Conservation (phyloP, 495 filamentous ascomycete genomes). For the Penicillium herquei region DNA sequence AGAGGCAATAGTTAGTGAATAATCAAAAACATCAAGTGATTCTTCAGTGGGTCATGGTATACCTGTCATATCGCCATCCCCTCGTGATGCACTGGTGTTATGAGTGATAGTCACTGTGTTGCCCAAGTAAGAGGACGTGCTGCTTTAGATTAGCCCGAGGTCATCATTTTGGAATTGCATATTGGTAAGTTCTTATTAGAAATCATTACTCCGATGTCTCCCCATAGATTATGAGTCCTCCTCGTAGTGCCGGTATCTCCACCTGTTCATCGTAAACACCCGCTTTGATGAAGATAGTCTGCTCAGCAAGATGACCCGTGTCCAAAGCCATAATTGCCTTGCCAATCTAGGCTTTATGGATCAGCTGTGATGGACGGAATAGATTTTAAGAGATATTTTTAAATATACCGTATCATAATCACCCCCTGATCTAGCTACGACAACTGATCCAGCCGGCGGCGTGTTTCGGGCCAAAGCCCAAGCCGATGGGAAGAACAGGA, state of each 20-base stretch:
- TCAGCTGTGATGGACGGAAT: too few relatives aligned
- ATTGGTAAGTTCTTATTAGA: too few relatives aligned
- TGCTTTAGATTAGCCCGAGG: not conserved
- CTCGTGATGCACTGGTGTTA: not conserved
- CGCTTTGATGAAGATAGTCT: not conserved
- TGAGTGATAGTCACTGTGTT: not conserved
- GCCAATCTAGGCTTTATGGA: not conserved
- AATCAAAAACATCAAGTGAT: too few relatives aligned
- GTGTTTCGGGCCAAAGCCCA: too few relatives aligned
- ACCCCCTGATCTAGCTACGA: too few relatives aligned
- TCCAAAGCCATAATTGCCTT: not conserved
- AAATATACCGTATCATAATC: too few relatives aligned
- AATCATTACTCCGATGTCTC: not conserved
- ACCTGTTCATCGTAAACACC: not conserved
- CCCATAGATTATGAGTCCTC: not conserved
- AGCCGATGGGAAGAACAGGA: too few relatives aligned
- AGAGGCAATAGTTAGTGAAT: too few relatives aligned
- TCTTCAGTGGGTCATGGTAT: too few relatives aligned
- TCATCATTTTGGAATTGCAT: too few relatives aligned
- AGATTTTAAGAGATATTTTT: too few relatives aligned
- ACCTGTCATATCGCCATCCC: not conserved
- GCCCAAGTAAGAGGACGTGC: not conserved
- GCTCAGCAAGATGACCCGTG: not conserved
- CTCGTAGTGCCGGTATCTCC: not conserved
- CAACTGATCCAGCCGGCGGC: too few relatives aligned